Evolutionary conservation across 345 rosid species (phyloP).

Genomic region (Boechera retrofracta): DNA sequence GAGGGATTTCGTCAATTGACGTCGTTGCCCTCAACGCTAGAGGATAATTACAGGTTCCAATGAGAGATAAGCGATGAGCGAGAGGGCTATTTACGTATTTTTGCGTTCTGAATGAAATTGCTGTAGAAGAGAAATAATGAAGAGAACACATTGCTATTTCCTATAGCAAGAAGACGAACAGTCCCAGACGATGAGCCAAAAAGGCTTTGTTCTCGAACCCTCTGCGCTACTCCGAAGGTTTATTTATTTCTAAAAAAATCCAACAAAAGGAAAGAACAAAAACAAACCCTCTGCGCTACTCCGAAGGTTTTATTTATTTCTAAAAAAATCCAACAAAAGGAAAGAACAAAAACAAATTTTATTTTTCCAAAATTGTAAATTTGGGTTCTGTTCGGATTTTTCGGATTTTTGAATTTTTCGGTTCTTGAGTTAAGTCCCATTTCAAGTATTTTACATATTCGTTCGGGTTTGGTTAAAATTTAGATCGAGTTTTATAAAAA

Average conservation of each 20-base stretch:
- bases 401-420: too few relatives aligned
- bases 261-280: too few relatives aligned
- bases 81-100: constrained; percentile 37
- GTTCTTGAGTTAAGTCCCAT: too few relatives aligned
- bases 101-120: background rate
- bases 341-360: background rate
- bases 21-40: constrained; percentile 38
- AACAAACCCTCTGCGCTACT: background rate
- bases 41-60: constrained; percentile 9
- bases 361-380: constrained; percentile 21
- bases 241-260: background rate
- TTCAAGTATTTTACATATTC: too few relatives aligned
- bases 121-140: constrained; percentile 17
- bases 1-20: constrained; percentile 60
- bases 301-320: background rate
- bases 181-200: constrained; percentile 6
- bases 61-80: background rate
- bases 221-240: background rate
- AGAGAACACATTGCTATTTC: constrained; percentile 45
- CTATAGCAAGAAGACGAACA: constrained; percentile 17
- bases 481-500: too few relatives aligned
- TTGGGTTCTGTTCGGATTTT: background rate
- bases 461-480: accelerated
- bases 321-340: too few relatives aligned
- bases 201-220: background rate